These are phyloP conservation scores for Tolypocladium endophyticum DNA, from an alignment of 2,329 filamentous ascomycete genomes.

Conservation along the genomic window DNA sequence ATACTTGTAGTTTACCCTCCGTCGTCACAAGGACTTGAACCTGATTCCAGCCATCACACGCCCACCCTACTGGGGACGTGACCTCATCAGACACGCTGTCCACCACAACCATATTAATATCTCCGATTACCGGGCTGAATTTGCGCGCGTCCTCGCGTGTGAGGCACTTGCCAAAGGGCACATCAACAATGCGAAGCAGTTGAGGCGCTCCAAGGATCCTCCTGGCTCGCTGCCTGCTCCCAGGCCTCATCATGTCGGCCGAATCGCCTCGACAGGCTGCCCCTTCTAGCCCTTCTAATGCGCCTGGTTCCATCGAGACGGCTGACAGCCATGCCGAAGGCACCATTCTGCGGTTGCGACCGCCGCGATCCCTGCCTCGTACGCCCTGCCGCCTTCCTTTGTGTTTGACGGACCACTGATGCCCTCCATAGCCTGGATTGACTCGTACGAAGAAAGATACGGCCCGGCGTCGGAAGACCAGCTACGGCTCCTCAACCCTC, in stretches of 20 bases:
- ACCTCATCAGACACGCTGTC: not conserved
- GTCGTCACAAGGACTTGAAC: not conserved
- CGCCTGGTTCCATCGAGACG: slow-evolving; percentile 3
- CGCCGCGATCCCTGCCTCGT: slow-evolving; percentile 20
- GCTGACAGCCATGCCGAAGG: slow-evolving; percentile 6
- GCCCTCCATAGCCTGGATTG: slow-evolving; percentile 35
- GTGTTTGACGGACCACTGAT: slow-evolving; percentile 4
- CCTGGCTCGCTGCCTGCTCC: not conserved
- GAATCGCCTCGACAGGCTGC: slow-evolving; percentile 6
- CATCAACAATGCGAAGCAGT: not conserved
- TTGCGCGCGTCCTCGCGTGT: not conserved
- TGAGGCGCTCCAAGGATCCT: not conserved
- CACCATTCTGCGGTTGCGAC: slow-evolving; percentile 10
- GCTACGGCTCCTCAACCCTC: slow-evolving; percentile 26
- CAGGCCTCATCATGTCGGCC: slow-evolving; percentile 3
- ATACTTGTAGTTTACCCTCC: not conserved
- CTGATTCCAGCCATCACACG: not conserved
- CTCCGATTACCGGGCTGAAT: not conserved
- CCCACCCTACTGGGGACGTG: not conserved
- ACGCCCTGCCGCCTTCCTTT: slow-evolving; percentile 2
- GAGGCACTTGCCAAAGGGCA: not conserved
- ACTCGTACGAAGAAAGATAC: slow-evolving; percentile 33
- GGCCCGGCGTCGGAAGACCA: slow-evolving; percentile 27
- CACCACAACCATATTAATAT: not conserved
- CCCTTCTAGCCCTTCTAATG: slow-evolving; percentile 5